Base-by-base conservation (phyloP, 768 basidiomycete genomes). In the Paxillus involutus region DNA sequence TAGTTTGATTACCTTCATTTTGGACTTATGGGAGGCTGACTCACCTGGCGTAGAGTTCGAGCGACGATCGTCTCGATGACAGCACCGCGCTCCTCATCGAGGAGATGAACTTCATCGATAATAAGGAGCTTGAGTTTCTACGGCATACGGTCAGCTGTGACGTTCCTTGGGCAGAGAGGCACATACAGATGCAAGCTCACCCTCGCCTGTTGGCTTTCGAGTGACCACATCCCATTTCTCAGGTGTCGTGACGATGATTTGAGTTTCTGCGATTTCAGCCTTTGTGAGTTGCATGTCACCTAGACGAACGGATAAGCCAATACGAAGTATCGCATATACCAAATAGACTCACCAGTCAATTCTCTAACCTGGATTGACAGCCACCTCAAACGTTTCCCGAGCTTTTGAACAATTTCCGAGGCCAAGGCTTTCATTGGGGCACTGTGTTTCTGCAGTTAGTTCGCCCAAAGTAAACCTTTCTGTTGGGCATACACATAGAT, bases 211-310 rank as follows among this genome's bases (percentile, higher is more conserved):
- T 1, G 96, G 94, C 68, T 97, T 98, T 57, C 97, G 77, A 9
- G 97, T 99, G 3, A 99, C 97, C 0, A 99, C 97, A 61, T 98
- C 97, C 97, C 97, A 99, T 70, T 99, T 99, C 69, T 99, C 97
- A 0, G 97, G 97, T 1, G 97, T 99, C 2, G 97, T 99, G 7
- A 99, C 94, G 54, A 99, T 98, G 43, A 99, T 88, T 66, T 98
- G 96, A 10, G 97, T 98, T 70, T 89, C 85, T 1, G 89, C 88
- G 55, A 99, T 94, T 73, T 98, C 96, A 36, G 85, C 80, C 69
- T 90, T 89, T 14, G 97, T 93, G 68, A 99, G 73, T 69, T 98
- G 97, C 95, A 98, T 98, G 64, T 99, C 97, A 71, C 96, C 77
- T 75, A 55, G 37, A 44, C 42, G 46, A 53, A 19, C 33, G 9